phyloP scores from a whole-genome alignment of 2,329 filamentous ascomycete genomes.

The Epichloe glyceriae region DNA sequence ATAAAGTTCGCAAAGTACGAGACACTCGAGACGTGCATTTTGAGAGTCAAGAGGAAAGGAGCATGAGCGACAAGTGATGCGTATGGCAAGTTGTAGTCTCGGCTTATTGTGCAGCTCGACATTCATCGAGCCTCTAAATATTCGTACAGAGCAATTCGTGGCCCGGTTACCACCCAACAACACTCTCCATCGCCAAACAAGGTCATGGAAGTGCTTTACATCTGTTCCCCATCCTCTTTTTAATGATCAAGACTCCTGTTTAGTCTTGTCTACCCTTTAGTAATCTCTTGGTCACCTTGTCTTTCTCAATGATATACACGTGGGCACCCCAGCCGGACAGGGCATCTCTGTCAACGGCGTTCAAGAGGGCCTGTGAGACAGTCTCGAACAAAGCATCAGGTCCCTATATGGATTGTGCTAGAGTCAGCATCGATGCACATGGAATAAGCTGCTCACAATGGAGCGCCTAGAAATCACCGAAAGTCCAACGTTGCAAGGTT shows the following conservation, averaged over 20 bases:
- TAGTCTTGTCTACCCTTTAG: constrained; percentile 96
- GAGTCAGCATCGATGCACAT: not conserved
- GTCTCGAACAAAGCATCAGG: constrained; percentile 97
- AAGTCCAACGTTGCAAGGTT: not conserved
- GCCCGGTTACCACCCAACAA: not conserved
- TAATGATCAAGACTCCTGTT: constrained; percentile 8
- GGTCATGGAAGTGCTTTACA: not conserved
- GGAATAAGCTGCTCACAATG: not conserved
- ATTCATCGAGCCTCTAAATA: constrained; percentile 9
- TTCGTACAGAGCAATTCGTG: constrained; percentile 7
- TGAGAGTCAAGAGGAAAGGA: not conserved
- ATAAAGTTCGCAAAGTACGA: not conserved
- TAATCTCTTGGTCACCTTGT: constrained; percentile 98
- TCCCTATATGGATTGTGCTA: constrained; percentile 34
- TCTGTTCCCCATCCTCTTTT: constrained; percentile 3
- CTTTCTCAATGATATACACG: constrained; percentile 99
- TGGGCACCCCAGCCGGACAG: constrained; percentile 96
- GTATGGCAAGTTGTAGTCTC: not conserved
- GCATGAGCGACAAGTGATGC: not conserved
- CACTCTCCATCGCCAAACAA: not conserved
- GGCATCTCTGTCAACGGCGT: constrained; percentile 91
- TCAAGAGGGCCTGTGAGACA: constrained; percentile 88
- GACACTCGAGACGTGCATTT: not conserved
- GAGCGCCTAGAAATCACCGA: not conserved
- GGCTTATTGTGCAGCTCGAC: constrained; percentile 1